Base-by-base conservation (phyloP, 2,329 filamentous ascomycete genomes). In the Orbilia brochopaga region DNA sequence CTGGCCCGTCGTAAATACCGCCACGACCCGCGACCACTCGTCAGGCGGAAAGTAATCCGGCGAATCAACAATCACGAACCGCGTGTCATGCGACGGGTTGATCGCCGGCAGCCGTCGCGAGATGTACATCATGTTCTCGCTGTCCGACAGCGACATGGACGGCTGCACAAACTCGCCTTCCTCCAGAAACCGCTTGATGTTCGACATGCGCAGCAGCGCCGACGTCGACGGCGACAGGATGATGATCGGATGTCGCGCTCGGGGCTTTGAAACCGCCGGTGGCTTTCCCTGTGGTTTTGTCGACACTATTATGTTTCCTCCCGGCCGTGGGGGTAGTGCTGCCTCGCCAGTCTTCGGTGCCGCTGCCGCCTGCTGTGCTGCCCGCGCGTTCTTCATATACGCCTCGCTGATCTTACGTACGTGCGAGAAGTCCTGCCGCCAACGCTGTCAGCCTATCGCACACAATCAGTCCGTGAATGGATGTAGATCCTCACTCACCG, bases 1-100 rank as follows among this genome's bases (percentile, higher is more conserved):
- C 81, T 99, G 94, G 35, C 94, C 94, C 0, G 94, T 99, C 0
- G 94, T 99, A 81, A 99, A 97, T 65, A 99, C 92, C 11, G 90
- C 94, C 1, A 97, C 94, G 5, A 99, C 90, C 57, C 92, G 88
- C 77, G 88, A 88, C 94, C 94, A 99, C 83, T 97, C 97, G 78
- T 97, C 92, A 0, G 94, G 94, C 79, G 96, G 96, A 85, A 99
- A 99, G 79, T 94, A 90, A 78, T 95, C 89, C 0, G 92, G 90
- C 17, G 88, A 89, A 79, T 99, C 94, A 60, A 97, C 93, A 42
- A 99, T 87, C 78, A 97, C 95, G 83, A 99, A 99, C 52, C 92
- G 90, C 78, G 94, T 87, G 0, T 91, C 88, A 15, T 89, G 87
- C 59, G 83, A 82, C 1, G 88, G 82, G 77, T 91, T 87, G 75